phyloP scores from a whole-genome alignment of 305 asterid genomes.

The Rubia balearica region DNA sequence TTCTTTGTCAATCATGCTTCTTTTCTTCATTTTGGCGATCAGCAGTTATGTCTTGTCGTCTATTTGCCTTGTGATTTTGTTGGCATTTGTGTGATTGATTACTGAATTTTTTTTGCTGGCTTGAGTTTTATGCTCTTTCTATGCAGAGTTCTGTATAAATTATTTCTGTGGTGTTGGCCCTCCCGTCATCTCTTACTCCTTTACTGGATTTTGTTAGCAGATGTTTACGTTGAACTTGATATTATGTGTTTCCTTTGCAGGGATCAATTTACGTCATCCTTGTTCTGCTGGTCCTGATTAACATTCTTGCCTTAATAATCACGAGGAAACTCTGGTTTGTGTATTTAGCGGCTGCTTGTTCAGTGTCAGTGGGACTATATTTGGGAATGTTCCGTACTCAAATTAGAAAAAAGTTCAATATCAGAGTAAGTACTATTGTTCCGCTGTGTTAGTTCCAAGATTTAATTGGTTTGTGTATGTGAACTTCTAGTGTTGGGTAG shows the following conservation, averaged over 20 bases:
- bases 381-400: conserved; percentile 61
- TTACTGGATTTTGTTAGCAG: neutral
- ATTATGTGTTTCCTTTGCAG: conserved; percentile 39
- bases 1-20: neutral
- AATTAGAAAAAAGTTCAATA: conserved; percentile 76
- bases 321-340: conserved; percentile 49
- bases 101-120: neutral
- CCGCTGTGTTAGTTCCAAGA: neutral
- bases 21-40: neutral
- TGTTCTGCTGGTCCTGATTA: conserved; percentile 37
- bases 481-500: neutral
- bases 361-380: conserved; percentile 46
- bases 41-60: neutral
- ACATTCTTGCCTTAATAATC: conserved; percentile 46
- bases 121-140: conserved; percentile 15
- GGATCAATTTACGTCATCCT: conserved; percentile 48
- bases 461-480: neutral
- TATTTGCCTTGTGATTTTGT: neutral
- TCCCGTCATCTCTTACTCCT: conserved; percentile 7
- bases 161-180: conserved; percentile 27
- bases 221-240: neutral
- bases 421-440: conserved; percentile 41
- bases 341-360: conserved; percentile 51
- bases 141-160: conserved; percentile 58
- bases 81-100: neutral